Conservation (phyloP, 164 flowering plant genomes). For the Liriodendron chinense region DNA sequence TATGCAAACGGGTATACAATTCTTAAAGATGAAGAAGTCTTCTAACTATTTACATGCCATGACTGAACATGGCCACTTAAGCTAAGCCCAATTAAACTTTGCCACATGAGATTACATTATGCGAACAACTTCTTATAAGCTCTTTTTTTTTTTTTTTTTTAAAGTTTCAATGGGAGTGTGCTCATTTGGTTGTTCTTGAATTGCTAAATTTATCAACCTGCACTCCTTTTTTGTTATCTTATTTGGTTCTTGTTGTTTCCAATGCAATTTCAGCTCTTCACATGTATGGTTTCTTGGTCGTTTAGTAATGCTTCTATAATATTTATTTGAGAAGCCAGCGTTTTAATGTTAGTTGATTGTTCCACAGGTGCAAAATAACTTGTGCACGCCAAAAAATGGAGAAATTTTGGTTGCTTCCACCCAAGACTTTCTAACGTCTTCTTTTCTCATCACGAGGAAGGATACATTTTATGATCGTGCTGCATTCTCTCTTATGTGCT, state of each 20-base stretch:
- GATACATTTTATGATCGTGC: slow-evolving; percentile 98
- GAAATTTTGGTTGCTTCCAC: slow-evolving; percentile 97
- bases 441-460: slow-evolving; percentile 92
- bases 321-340: background rate
- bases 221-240: background rate
- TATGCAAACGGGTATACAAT: no score
- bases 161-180: background rate
- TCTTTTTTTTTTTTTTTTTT: no score
- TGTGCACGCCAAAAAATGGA: slow-evolving; percentile 98
- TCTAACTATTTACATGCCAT: no score
- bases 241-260: background rate
- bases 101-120: no score
- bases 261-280: background rate
- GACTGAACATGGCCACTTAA: no score
- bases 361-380: slow-evolving; percentile 88
- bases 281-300: background rate
- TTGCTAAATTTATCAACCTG: background rate
- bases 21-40: no score
- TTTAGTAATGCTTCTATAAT: background rate
- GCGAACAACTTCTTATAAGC: background rate
- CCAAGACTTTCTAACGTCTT: slow-evolving; percentile 95
- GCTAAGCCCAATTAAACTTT: no score
- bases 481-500: slow-evolving; percentile 83
- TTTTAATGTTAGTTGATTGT: slow-evolving; percentile 12
- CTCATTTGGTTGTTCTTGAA: background rate